Percentiles rank a stretch among this genome's conserved stretches.
Evolutionary conservation across 2,329 filamentous ascomycete species (phyloP).

Genomic region (Xylariaceae sp.): DNA sequence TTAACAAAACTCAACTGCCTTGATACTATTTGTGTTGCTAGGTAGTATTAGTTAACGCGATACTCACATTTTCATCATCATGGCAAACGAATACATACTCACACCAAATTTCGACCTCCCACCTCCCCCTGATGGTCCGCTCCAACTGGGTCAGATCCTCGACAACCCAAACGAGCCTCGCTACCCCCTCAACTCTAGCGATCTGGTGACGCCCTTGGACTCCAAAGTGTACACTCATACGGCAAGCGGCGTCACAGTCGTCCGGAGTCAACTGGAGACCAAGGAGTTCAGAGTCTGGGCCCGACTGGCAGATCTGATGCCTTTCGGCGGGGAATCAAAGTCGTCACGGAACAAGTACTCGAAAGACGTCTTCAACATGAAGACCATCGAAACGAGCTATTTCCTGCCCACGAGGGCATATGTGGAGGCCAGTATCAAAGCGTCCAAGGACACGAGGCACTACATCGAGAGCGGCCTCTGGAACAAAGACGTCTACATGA

Average conservation of each 20-base stretch:
- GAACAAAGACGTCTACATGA: background rate
- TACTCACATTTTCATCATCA: background rate
- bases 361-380: background rate
- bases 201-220: background rate
- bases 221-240: background rate
- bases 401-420: background rate
- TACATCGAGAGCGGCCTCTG: background rate
- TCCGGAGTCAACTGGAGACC: background rate
- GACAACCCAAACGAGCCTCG: background rate
- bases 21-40: background rate
- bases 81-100: background rate
- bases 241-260: background rate
- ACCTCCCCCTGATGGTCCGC: background rate
- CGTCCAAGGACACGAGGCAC: background rate
- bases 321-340: background rate
- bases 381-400: background rate
- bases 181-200: background rate
- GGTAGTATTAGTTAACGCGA: background rate
- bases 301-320: background rate
- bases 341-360: background rate
- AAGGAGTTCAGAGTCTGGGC: background rate
- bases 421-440: background rate
- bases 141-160: background rate
- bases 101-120: background rate
- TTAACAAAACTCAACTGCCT: background rate